Evolutionary conservation across 2,329 filamentous ascomycete species (phyloP).

Genomic region (Curvularia sp.): DNA sequence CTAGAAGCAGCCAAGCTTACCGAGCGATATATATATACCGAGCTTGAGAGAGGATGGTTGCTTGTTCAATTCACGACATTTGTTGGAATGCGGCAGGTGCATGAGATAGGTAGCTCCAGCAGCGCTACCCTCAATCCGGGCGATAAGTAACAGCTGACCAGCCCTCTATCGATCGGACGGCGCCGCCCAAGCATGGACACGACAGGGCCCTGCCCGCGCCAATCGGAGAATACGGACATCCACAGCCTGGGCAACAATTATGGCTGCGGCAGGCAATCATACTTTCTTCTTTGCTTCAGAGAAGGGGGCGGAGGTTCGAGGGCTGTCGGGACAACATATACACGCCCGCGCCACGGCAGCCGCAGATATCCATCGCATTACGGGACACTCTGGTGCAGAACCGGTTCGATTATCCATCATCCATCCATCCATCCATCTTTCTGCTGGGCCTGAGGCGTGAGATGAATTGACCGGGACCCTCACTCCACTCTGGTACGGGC

Average conservation of each 20-base stretch:
- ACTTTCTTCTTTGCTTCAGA: slow-evolving; percentile 13
- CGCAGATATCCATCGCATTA: not conserved
- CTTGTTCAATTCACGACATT: slow-evolving; percentile 8
- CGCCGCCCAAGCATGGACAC: slow-evolving; percentile 15
- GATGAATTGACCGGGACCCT: slow-evolving; percentile 1
- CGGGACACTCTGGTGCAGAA: not conserved
- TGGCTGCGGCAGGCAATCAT: not conserved
- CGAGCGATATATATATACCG: slow-evolving; percentile 1
- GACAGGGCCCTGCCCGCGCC: slow-evolving; percentile 11
- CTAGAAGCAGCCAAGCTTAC: not conserved
- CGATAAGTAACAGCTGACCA: slow-evolving; percentile 20
- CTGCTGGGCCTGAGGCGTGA: not conserved
- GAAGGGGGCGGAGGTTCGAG: not conserved
- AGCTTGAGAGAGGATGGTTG: not conserved
- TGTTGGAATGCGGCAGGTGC: slow-evolving; percentile 19
- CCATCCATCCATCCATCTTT: not conserved
- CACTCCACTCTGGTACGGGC: not conserved
- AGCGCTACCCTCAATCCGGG: slow-evolving; percentile 10
- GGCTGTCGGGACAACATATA: not conserved
- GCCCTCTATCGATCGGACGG: slow-evolving; percentile 16
- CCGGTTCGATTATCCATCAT: not conserved
- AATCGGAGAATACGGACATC: slow-evolving; percentile 15
- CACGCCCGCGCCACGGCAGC: not conserved
- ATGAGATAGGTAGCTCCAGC: slow-evolving; percentile 14
- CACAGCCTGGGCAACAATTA: not conserved